Base-by-base conservation (phyloP, 768 basidiomycete genomes). In the Mycena chlorophos region DNA sequence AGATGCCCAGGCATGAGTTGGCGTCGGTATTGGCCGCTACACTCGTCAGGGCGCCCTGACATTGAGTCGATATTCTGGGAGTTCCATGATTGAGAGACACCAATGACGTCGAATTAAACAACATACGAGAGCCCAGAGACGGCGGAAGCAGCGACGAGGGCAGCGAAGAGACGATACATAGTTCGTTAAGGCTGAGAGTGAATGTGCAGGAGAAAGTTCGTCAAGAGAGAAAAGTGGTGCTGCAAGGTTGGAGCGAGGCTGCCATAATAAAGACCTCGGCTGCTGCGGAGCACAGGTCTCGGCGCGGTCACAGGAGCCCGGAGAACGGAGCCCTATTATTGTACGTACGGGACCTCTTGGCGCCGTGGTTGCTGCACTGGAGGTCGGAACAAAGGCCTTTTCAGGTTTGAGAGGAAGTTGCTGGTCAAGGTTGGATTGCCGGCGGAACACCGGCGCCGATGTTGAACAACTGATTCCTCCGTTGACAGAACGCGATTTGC, bases 1-100 rank as follows among this genome's bases (percentile, higher is more conserved):
- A 55, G 31, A 47, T 19, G 40, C 54, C 52, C 27, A 62, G 60
- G 30, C 60, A 62, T 4, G 56, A 49, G 30, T 53, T 58, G 40
- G 60, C 60, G 34, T 62, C 60, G 1, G 45, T 1, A 19, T 62
- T 58, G 14, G 38, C 19, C 1, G 60, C 56, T 38, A 62, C 51
- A 20, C 20, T 19, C 1, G 46, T 23, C 27, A 58, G 27, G 38
- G 60, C 56, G 39, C 8, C 40, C 49, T 62, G 50, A 13, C 60
- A 62, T 12, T 12, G 6, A 20, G 19, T 54, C 31, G 60, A 61
- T 19, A 57, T 17, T 42, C 56, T 62, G 26, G 14, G 22, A 20
- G n/a, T n/a, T n/a, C n/a, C n/a, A n/a, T 37, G n/a, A 26, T 22
- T 25, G 16, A 16, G 38, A 4, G 3, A 13, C 6, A 42, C 17